Base-by-base conservation (phyloP, 805 yeast species). In the Candida sakaeoensis region DNA sequence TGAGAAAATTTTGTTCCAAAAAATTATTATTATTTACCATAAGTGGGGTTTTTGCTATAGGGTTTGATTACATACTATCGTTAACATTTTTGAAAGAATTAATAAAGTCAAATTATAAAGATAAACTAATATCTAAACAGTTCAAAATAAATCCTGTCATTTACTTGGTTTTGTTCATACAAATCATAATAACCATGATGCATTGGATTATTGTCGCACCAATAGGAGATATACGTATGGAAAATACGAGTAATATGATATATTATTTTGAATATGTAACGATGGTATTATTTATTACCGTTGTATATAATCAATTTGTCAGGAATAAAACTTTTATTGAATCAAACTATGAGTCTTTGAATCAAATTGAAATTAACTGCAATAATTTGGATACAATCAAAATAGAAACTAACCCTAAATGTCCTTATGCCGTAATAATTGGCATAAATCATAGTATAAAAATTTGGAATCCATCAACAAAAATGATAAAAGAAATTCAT, bases 361-460 rank as follows among this genome's bases (percentile, higher is more conserved):
- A 65, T 32, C 43, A 51, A 14, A 58, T 68, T 32, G 63, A 63
- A 24, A 47, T 65, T 29, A 36, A 48, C 12, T 80, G 79, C 4
- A 90, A 82, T 54, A 60, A 66, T 17, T 61, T 85, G 36, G 95
- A 87, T 55, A 70, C 85, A 3, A 68, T 82, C 24, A 72, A 71
- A 41, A 63, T 84, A 8, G 61, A 70, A n/a, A 74, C 87, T 0
- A 80, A 85, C 10, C 57, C 70, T 15, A 63, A 75, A 10, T 70
- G 78, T 38, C 79, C 87, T 2, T 81, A 84, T 50, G 69, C 85
- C 17, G 79, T 85, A 0, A 72, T 85, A 1, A 73, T 83, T 19
- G 91, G 90, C 3, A 63, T 87, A 53, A 95, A 86, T 50, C 89
- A 83, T 49, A 75, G 72, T 43, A 70, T 86, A 3, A 57, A 78